These are phyloP conservation scores for Suillus clintonianus DNA, from an alignment of 768 basidiomycete genomes.

Conservation along the genomic window DNA sequence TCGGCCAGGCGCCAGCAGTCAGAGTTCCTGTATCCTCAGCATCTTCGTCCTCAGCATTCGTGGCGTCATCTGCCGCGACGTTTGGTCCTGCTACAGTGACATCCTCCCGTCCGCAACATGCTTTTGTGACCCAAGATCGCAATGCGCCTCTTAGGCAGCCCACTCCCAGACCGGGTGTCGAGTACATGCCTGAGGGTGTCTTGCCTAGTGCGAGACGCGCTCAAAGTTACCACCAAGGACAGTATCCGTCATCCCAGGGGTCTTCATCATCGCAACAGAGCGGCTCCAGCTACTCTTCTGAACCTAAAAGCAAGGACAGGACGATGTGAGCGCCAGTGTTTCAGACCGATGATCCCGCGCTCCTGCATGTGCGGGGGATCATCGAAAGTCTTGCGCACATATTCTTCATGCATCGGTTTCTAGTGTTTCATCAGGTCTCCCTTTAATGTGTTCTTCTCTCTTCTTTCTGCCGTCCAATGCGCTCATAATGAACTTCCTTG, in stretches of 20 bases:
- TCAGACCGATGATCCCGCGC: background rate
- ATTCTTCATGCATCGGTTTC: background rate
- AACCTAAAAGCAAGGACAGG: slow-evolving; percentile 10
- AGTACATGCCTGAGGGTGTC: slow-evolving; percentile 11
- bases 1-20: slow-evolving; percentile 6
- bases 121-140: slow-evolving; percentile 12
- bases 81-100: background rate
- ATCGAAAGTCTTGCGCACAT: background rate
- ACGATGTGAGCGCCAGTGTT: background rate
- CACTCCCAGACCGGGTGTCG: slow-evolving; percentile 14
- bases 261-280: slow-evolving; percentile 25
- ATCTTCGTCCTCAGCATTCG: slow-evolving; percentile 11
- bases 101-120: background rate
- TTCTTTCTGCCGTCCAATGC: background rate
- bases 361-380: background rate
- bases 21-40: slow-evolving; percentile 1
- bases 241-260: slow-evolving; percentile 6
- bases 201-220: slow-evolving; percentile 13
- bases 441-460: background rate
- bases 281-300: slow-evolving; percentile 10
- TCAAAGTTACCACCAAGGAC: slow-evolving; percentile 4
- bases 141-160: slow-evolving; percentile 1
- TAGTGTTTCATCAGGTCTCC: background rate
- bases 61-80: slow-evolving; percentile 5
- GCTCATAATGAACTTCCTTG: background rate